Percentiles rank a stretch among this genome's conserved stretches.
phyloP scores from a whole-genome alignment of 139 green algal species.

The Chlamydomonas sp. region DNA sequence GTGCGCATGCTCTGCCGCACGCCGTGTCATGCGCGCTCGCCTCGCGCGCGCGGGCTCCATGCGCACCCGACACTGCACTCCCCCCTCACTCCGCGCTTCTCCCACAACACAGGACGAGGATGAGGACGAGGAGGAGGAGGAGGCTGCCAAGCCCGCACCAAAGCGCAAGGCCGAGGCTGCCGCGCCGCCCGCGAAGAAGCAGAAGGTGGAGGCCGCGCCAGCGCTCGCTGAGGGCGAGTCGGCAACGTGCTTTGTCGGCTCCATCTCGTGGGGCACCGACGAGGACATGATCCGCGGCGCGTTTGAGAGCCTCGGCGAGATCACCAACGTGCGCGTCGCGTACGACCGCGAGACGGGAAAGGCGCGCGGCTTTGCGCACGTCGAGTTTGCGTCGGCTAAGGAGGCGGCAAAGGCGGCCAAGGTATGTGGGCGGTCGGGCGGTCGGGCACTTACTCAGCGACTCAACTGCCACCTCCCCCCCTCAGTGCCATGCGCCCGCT shows the following conservation, averaged over 20 bases:
- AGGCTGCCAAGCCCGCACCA: conserved; percentile 17
- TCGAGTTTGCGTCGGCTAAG: conserved; percentile 49
- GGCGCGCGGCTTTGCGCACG: conserved; percentile 57
- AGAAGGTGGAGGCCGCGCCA: conserved; percentile 18
- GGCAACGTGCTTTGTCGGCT: conserved; percentile 66
- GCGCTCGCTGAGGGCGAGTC: neutral
- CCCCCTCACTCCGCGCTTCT: neutral
- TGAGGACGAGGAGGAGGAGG: conserved; percentile 8
- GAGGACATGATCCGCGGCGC: conserved; percentile 45
- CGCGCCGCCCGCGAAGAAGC: conserved; percentile 32
- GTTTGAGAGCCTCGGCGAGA: conserved; percentile 54
- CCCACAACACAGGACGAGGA: conserved; percentile 5
- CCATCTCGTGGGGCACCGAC: conserved; percentile 53
- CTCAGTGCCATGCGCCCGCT: too few relatives aligned
- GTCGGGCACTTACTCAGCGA: too few relatives aligned
- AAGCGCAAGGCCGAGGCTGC: conserved; percentile 13
- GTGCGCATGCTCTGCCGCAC: too few relatives aligned
- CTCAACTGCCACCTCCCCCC: too few relatives aligned
- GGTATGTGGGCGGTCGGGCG: too few relatives aligned
- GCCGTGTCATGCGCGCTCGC: too few relatives aligned
- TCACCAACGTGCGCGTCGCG: conserved; percentile 46
- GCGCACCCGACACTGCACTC: too few relatives aligned
- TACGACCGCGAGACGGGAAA: conserved; percentile 46
- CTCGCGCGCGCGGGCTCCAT: too few relatives aligned
- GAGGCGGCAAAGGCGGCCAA: conserved; percentile 41